Percentiles rank a stretch among this genome's conserved stretches.
These are phyloP conservation scores for Xylaria hypoxylon DNA, from an alignment of 2,329 filamentous ascomycete species.

Conservation along the genomic window DNA sequence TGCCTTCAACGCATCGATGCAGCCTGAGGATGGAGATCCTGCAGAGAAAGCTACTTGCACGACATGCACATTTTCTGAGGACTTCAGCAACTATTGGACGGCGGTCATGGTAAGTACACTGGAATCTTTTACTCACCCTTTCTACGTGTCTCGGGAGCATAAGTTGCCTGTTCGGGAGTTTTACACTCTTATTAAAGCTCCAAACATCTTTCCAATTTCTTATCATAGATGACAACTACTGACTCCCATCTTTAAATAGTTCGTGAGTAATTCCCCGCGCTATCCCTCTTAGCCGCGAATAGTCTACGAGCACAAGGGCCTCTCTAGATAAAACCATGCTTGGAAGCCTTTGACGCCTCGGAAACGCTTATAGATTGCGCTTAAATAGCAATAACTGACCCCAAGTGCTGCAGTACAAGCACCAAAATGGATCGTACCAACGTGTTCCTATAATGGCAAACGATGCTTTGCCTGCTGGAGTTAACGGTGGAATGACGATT, in stretches of 20 bases:
- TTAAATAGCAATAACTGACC: background rate
- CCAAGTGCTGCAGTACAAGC: slow-evolving; percentile 41
- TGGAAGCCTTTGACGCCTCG: no score
- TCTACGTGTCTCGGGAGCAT: no score
- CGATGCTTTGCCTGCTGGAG: slow-evolving; percentile 44
- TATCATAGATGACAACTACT: no score
- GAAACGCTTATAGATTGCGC: no score
- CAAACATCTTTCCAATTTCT: no score
- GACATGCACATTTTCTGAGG: slow-evolving; percentile 49
- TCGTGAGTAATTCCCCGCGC: background rate
- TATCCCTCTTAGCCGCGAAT: background rate
- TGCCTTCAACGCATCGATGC: slow-evolving; percentile 50
- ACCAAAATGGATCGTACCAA: slow-evolving; percentile 50
- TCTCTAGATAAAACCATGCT: no score
- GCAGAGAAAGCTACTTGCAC: slow-evolving; percentile 47
- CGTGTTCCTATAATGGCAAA: slow-evolving; percentile 50
- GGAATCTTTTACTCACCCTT: no score
- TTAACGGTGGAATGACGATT: slow-evolving; percentile 50
- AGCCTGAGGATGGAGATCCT: slow-evolving; percentile 44
- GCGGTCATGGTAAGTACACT: slow-evolving; percentile 37
- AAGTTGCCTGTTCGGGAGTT: no score
- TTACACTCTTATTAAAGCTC: no score
- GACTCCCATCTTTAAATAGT: background rate
- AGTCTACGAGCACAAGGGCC: no score
- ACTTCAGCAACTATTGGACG: slow-evolving; percentile 51